phyloP scores from a whole-genome alignment of 2,329 filamentous ascomycete genomes.

The Paecilomyces sp. region DNA sequence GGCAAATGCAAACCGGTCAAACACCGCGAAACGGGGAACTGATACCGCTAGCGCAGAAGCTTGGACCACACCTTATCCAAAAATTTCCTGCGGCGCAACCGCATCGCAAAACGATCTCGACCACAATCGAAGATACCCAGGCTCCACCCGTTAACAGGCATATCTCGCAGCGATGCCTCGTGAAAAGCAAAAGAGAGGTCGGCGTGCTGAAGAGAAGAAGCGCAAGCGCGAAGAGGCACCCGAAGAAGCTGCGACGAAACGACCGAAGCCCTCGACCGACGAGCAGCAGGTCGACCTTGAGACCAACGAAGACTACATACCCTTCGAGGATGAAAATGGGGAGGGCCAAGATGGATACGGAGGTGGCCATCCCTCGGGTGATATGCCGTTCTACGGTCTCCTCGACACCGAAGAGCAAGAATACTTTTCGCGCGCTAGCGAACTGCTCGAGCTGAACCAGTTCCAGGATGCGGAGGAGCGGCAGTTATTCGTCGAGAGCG shows the following conservation, averaged over 20 bases:
- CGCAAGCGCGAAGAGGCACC: slow-evolving; percentile 21
- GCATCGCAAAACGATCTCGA: slow-evolving; percentile 1
- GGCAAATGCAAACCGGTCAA: slow-evolving; percentile 24
- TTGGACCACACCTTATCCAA: slow-evolving; percentile 33
- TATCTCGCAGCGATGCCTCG: slow-evolving; percentile 32
- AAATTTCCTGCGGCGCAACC: slow-evolving; percentile 15
- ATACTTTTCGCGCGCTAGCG: slow-evolving; percentile 86
- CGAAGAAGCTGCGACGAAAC: slow-evolving; percentile 31
- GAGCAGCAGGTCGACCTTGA: slow-evolving; percentile 1
- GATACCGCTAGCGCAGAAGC: slow-evolving; percentile 14
- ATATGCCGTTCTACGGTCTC: slow-evolving; percentile 83
- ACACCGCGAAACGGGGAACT: slow-evolving; percentile 9
- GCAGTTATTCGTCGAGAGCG: slow-evolving; percentile 65
- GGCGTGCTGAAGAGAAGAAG: slow-evolving; percentile 35
- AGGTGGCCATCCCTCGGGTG: slow-evolving; percentile 32
- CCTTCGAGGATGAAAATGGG: slow-evolving; percentile 21
- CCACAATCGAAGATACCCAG: not conserved
- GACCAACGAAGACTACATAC: slow-evolving; percentile 26
- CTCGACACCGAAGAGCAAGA: slow-evolving; percentile 90
- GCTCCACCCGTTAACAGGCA: not conserved
- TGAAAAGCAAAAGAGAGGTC: slow-evolving; percentile 41
- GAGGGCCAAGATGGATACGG: slow-evolving; percentile 9
- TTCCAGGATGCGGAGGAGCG: slow-evolving; percentile 72
- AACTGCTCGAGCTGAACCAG: slow-evolving; percentile 82
- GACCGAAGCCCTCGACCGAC: slow-evolving; percentile 25